Evolutionary conservation across 805 yeast species (phyloP).

Genomic region (Candida oleophila): DNA sequence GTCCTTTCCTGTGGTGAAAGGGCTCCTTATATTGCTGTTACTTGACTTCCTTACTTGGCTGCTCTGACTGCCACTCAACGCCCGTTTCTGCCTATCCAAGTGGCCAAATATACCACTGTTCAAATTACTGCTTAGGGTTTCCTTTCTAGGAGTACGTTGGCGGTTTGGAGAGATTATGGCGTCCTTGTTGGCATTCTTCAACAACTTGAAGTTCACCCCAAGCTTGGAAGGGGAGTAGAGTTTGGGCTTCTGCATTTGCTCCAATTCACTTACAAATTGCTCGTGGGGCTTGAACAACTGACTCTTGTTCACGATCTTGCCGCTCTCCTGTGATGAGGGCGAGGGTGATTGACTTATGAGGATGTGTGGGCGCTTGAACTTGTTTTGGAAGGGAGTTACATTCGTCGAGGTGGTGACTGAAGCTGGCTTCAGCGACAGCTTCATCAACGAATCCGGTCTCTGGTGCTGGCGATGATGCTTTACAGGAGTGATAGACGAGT

Average conservation of each 20-base stretch:
- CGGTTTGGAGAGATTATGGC: constrained; percentile 34
- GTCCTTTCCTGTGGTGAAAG: constrained; percentile 2
- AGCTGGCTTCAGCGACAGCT: too few relatives aligned
- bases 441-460: constrained; percentile 2
- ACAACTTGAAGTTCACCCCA: constrained; percentile 27
- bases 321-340: constrained; percentile 21
- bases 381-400: constrained; percentile 13
- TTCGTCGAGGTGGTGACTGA: constrained; percentile 12
- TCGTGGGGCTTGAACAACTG: neutral
- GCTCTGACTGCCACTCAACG: constrained; percentile 1
- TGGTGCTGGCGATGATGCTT: neutral
- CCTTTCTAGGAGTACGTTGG: constrained; percentile 7
- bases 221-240: constrained; percentile 28
- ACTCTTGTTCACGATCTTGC: constrained; percentile 8
- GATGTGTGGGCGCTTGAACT: constrained; percentile 44
- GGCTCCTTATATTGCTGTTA: constrained; percentile 10
- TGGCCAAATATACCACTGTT: constrained; percentile 3
- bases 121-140: neutral
- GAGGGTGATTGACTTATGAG: constrained; percentile 45
- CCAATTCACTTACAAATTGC: neutral
- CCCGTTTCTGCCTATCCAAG: constrained; percentile 1
- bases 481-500: constrained; percentile 12
- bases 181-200: constrained; percentile 31
- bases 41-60: constrained; percentile 3
- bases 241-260: constrained; percentile 4